A percentile compares a stretch with the other conserved stretches of the same genome.
Conservation (phyloP, 257 asterid species). For the Rauvolfia tetraphylla region DNA sequence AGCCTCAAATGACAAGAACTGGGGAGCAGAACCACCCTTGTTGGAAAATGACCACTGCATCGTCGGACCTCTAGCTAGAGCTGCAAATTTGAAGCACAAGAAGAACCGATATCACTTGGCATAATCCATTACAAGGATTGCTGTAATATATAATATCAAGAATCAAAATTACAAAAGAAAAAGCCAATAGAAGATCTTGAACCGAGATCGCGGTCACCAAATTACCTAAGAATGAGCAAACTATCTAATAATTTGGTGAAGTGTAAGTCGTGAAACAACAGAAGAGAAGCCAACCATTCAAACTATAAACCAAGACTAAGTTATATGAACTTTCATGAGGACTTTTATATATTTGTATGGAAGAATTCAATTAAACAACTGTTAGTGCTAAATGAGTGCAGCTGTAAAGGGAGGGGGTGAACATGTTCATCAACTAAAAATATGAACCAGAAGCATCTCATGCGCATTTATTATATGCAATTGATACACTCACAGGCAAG, state of each 20-base stretch:
- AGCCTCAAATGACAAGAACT: constrained; percentile 43
- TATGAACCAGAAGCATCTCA: constrained; percentile 27
- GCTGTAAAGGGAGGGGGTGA: constrained; percentile 34
- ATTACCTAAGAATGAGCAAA: constrained; percentile 24
- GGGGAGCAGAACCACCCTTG: constrained; percentile 37
- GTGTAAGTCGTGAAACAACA: constrained; percentile 11
- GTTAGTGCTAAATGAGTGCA: constrained; percentile 31
- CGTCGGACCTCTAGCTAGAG: constrained; percentile 40
- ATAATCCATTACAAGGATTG: constrained; percentile 9
- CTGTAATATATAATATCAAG: constrained; percentile 1
- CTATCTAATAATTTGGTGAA: constrained; percentile 13
- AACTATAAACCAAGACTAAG: constrained; percentile 16
- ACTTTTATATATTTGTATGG: constrained; percentile 8
- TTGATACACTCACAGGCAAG: constrained; percentile 8
- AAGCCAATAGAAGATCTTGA: not conserved
- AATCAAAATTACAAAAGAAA: not conserved
- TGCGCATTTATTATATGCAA: constrained; percentile 27
- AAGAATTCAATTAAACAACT: constrained; percentile 18
- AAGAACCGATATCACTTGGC: not conserved
- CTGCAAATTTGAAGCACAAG: constrained; percentile 33
- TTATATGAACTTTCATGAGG: not conserved
- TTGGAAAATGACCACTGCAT: constrained; percentile 67
- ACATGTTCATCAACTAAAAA: constrained; percentile 29
- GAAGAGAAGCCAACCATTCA: constrained; percentile 17
- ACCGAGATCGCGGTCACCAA: not conserved